A percentile compares a stretch with the other conserved stretches of the same genome.
These are phyloP conservation scores for Gleditsia sinensis DNA, from an alignment of 306 rosid genomes.

Conservation along the genomic window DNA sequence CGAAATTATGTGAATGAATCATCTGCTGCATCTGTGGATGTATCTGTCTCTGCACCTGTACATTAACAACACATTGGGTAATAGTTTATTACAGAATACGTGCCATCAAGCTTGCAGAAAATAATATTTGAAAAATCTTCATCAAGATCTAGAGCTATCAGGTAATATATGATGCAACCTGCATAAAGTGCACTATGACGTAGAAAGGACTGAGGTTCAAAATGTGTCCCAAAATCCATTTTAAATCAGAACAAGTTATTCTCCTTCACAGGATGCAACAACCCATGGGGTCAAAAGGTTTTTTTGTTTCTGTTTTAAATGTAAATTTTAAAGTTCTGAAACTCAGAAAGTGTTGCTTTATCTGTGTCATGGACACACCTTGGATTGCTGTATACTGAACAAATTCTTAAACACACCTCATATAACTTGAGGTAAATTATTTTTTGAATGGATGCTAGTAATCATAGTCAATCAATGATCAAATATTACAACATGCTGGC, in stretches of 20 bases:
- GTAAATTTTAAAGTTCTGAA: neutral
- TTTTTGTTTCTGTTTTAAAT: neutral
- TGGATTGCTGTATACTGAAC: neutral
- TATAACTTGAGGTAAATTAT: neutral
- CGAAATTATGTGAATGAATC: slow-evolving; percentile 51
- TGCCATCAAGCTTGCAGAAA: slow-evolving; percentile 1
- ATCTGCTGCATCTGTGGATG: slow-evolving; percentile 79
- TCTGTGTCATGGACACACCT: neutral
- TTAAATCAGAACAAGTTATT: slow-evolving; percentile 1
- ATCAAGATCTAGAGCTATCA: slow-evolving; percentile 7
- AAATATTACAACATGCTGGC: slow-evolving; percentile 5
- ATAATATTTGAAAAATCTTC: slow-evolving; percentile 5
- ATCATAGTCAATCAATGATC: neutral
- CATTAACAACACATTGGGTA: slow-evolving; percentile 23
- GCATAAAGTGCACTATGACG: neutral
- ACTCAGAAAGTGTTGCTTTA: neutral
- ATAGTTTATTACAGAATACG: slow-evolving; percentile 15
- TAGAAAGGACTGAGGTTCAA: neutral
- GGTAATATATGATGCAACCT: slow-evolving; percentile 3
- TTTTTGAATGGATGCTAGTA: neutral
- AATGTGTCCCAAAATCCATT: neutral
- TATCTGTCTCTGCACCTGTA: slow-evolving; percentile 68
- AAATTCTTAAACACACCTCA: neutral
- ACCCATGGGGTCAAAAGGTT: neutral
- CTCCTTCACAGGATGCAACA: slow-evolving; percentile 9